These are phyloP conservation scores for Eucalyptus coolabah DNA, from an alignment of 345 rosid species.

Conservation along the genomic window DNA sequence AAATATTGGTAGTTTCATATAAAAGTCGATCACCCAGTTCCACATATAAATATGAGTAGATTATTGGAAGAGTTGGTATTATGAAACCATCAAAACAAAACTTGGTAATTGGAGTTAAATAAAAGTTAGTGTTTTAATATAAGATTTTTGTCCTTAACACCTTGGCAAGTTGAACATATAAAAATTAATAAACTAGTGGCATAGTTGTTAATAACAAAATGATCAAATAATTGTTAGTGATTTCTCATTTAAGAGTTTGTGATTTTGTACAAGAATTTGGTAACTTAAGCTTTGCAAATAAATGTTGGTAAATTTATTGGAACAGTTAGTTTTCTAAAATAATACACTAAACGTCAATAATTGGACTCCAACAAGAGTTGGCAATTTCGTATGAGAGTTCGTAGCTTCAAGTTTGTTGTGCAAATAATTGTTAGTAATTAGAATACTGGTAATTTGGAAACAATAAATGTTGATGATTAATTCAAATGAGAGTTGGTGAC, in stretches of 20 bases:
- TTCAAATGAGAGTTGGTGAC: neutral
- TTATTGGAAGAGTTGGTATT: neutral
- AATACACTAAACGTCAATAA: neutral
- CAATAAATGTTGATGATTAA: neutral
- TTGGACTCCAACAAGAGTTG: neutral
- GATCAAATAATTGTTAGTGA: neutral
- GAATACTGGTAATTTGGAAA: neutral
- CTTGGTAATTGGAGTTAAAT: neutral
- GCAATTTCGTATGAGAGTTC: neutral
- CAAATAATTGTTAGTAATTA: neutral
- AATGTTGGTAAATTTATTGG: neutral
- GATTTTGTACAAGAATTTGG: neutral
- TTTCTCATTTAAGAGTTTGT: neutral
- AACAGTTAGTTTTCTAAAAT: neutral
- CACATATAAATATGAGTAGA: neutral
- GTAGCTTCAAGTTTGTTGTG: neutral
- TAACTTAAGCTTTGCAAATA: neutral
- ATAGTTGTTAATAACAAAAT: neutral
- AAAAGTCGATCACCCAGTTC: neutral
- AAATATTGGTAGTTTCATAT: neutral
- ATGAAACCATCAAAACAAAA: neutral
- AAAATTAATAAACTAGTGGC: neutral
- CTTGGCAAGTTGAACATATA: neutral
- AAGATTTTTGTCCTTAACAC: neutral
- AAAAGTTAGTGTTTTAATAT: neutral